Conservation (phyloP, 768 basidiomycete species). For the Macrolepiota dolichaula region DNA sequence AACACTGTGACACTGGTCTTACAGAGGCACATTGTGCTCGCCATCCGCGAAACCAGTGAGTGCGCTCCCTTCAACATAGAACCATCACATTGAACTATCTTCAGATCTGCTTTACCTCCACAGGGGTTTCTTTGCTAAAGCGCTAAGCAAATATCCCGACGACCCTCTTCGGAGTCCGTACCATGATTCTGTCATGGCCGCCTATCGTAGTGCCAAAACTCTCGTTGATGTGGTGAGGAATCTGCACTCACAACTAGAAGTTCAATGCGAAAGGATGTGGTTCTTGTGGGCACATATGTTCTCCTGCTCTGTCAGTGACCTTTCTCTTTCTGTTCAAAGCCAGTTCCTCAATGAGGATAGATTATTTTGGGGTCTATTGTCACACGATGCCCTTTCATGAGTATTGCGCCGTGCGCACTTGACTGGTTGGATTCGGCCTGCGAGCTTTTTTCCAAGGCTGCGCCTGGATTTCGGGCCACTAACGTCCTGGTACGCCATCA, state of each 20-base stretch:
- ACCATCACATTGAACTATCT: neutral
- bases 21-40: slow-evolving; percentile 66
- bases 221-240: slow-evolving; percentile 67
- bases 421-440: slow-evolving; percentile 72
- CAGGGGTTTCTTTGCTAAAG: slow-evolving; percentile 69
- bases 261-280: slow-evolving; percentile 63
- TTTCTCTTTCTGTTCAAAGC: slow-evolving; percentile 4
- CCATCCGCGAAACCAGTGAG: slow-evolving; percentile 67
- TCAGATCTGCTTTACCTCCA: slow-evolving; percentile 68
- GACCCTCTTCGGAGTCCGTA: slow-evolving; percentile 71
- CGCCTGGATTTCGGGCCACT: slow-evolving; percentile 57
- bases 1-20: slow-evolving; percentile 51
- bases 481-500: slow-evolving; percentile 53
- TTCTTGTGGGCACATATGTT: slow-evolving; percentile 59
- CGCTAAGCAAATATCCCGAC: slow-evolving; percentile 68
- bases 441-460: slow-evolving; percentile 67
- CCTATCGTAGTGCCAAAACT: slow-evolving; percentile 67
- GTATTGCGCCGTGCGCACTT: slow-evolving; percentile 68
- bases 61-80: slow-evolving; percentile 14
- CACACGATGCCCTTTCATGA: slow-evolving; percentile 75
- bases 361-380: slow-evolving; percentile 74
- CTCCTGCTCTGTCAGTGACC: slow-evolving; percentile 57
- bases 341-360: slow-evolving; percentile 24
- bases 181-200: slow-evolving; percentile 67
- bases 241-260: slow-evolving; percentile 58